Conservation (phyloP, 345 rosid species). For the Bruguiera gymnorhiza region DNA sequence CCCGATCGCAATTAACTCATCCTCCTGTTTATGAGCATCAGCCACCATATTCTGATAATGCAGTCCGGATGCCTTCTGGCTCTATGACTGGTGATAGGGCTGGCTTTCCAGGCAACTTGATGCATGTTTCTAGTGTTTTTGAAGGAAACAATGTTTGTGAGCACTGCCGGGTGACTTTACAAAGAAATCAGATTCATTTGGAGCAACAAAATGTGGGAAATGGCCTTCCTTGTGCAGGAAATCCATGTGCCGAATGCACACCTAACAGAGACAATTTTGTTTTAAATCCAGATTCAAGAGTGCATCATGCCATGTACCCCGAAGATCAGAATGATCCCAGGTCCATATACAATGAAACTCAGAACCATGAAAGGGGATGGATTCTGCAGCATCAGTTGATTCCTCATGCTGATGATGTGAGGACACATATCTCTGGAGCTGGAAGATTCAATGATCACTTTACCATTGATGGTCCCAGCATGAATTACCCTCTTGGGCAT, state of each 20-base stretch:
- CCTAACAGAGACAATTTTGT: constrained; percentile 49
- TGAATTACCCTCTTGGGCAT: constrained; percentile 60
- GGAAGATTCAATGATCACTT: constrained; percentile 69
- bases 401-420: constrained; percentile 59
- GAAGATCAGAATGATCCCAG: constrained; percentile 52
- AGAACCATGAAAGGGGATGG: constrained; percentile 75
- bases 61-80: constrained; percentile 71
- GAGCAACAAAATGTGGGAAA: constrained; percentile 63
- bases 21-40: constrained; percentile 58
- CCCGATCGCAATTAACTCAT: constrained; percentile 53
- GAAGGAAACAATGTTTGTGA: constrained; percentile 70
- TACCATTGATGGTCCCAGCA: constrained; percentile 53
- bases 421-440: constrained; percentile 51
- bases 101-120: constrained; percentile 70
- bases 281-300: constrained; percentile 54
- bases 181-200: constrained; percentile 56
- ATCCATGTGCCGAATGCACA: constrained; percentile 54
- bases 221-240: constrained; percentile 44
- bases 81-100: constrained; percentile 55
- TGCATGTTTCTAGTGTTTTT: constrained; percentile 50
- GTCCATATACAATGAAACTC: constrained; percentile 46
- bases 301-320: constrained; percentile 47
- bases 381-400: constrained; percentile 56
- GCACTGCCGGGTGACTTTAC: constrained; percentile 51
- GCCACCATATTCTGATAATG: constrained; percentile 56